Evolutionary conservation across 202 grass and related monocot genomes (phyloP), one percentile per base, ranked within the genome.

Genomic region (Schoenoplectus tabernaemontani): DNA sequence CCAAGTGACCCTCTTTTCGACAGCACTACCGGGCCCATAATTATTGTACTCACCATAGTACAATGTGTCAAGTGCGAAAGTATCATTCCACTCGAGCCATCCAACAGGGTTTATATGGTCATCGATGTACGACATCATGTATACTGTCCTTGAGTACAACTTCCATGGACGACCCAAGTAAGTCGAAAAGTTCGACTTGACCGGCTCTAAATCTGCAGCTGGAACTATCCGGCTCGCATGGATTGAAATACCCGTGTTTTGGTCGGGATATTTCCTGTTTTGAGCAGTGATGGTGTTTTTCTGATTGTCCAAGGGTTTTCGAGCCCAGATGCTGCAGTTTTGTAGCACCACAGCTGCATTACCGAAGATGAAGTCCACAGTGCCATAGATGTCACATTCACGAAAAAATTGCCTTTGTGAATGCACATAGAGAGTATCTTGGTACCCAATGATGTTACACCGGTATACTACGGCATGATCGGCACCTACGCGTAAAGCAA

Each of bases 41-140:
- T 92, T 92, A 59, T 41, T 80, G 80, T 92, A 92, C 85, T 89
- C 90, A 1, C 37, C 87, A 59, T 82, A 92, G 67, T 83, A 92
- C 64, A 92, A 86, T 54, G 85, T 87, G 53, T 83, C 53, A 9
- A 90, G 82, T 6, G 90, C 87, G 58, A 54, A 87, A 4, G 66
- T 87, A 13, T 36, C 42, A 51, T 93, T 86, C 90, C 90, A 93
- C 81, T 78, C 81, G 16, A 90, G 81, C 87, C 87, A 93, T 61
- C 90, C 90, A 4, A n/a, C 7, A 3, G 90, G 87, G 17, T 83
- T 34, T 36, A 92, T 66, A 78, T 92, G 79, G 20, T 64, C 59
- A 2, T 33, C 87, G 9, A 92, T 85, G 66, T 89, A 92, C n/a
- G 87, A 92, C 87, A 81, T 58, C 90, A 89, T 89, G 67, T 79